Base-by-base conservation (phyloP, 257 asterid species). In the Nicotiana tomentosiformis region DNA sequence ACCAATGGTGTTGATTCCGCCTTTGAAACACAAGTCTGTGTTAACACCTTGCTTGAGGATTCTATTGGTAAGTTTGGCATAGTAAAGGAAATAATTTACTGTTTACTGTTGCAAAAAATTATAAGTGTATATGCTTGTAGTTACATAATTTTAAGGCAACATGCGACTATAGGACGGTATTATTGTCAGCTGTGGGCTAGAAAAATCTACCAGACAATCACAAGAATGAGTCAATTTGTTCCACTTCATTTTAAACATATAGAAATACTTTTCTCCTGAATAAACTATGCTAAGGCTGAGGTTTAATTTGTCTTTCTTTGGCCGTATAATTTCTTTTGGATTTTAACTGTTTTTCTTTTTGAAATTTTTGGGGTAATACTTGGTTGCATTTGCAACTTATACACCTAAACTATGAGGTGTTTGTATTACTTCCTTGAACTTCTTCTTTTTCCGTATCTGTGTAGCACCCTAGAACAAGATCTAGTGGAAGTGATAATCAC, bases 21-120 rank as follows among this genome's bases (percentile, higher is more conserved):
- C 99, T 89, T 83, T 96, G 88, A 93, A 90, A 81, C 99, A 96
- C 92, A 91, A 85, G 57, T 92, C 97, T 26, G 96, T 96, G 30
- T 70, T 96, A 87, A 91, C 94, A 32, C 91, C 97, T 82, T 93
- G 98, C 93, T 91, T 94, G 85, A 89, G 88, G 89, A 85, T 85
- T 49, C 82, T 94, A 87, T 90, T 93, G 98, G 99, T 96, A 93
- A 89, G 97, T 86, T 81, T 84, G 82, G 86, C 87, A 55, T 2
- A 74, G 72, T 33, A 74, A 72, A 33, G 66, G 32, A 55, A 55
- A 15, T 61, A 32, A 33, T 17, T 58, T 70, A 10, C 64, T 29
- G 74, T 12, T 83, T 39, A 7, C 23, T 74, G 26, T 74, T 74
- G 43, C 43, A 51, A 26, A 26, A 5, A 49, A 74, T 0, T 74